Evolutionary conservation across 2,329 filamentous ascomycete genomes (phyloP).

Genomic region (Parastagonospora nodorum): DNA sequence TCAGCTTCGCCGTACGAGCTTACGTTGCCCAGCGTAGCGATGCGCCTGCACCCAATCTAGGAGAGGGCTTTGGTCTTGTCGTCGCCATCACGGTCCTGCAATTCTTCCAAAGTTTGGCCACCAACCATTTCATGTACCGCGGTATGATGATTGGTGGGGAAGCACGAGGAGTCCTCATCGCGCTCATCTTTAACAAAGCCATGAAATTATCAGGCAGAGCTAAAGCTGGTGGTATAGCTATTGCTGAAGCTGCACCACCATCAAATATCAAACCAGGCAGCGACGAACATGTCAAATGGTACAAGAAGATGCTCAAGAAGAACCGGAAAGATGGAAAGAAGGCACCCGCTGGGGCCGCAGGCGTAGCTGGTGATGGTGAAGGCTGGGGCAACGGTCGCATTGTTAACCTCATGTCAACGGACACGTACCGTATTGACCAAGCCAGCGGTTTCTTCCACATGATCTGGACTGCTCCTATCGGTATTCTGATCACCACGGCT

Average conservation of each 20-base stretch:
- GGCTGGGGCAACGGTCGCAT: constrained; percentile 95
- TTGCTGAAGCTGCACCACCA: constrained; percentile 43
- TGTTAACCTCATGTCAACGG: constrained; percentile 91
- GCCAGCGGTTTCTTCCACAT: constrained; percentile 89
- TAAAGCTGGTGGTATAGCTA: constrained; percentile 74
- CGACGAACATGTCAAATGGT: constrained; percentile 57
- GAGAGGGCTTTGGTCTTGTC: constrained; percentile 78
- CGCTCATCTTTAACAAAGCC: constrained; percentile 88
- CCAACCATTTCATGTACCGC: constrained; percentile 89
- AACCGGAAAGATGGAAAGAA: constrained; percentile 40
- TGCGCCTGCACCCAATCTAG: constrained; percentile 68
- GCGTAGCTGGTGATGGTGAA: constrained; percentile 69
- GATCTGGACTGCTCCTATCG: constrained; percentile 83
- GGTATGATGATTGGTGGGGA: constrained; percentile 93
- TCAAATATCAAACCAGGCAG: constrained; percentile 54
- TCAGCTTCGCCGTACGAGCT: constrained; percentile 80
- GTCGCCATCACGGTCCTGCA: constrained; percentile 88
- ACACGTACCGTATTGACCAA: constrained; percentile 90
- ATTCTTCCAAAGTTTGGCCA: constrained; percentile 76
- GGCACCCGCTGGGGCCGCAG: constrained; percentile 52
- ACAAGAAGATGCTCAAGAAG: constrained; percentile 53
- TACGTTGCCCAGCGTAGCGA: constrained; percentile 66
- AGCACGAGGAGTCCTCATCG: constrained; percentile 78
- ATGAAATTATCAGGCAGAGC: constrained; percentile 88
- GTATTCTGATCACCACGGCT: constrained; percentile 76